Base-by-base conservation (phyloP, 2,329 filamentous ascomycete species). In the Talaromyces sp. region DNA sequence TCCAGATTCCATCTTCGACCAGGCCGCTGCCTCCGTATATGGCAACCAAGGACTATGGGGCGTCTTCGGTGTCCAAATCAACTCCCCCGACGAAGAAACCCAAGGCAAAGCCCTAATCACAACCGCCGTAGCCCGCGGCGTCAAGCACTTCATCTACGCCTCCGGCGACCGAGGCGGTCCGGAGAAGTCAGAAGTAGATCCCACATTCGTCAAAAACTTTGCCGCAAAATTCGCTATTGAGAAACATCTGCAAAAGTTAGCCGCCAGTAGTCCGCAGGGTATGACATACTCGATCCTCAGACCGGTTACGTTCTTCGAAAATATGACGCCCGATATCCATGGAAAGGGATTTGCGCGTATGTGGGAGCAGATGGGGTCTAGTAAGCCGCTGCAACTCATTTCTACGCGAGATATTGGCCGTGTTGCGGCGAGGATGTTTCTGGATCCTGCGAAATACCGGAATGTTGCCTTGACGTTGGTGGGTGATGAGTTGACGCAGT, bases 1-100 rank as follows among this genome's bases (percentile, higher is more conserved):
- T 61, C 59, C 59, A 17, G 59, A 61, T 19, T 15, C 59, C 31
- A 61, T 61, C 59, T 51, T 61, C n/a, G 59, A 61, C 43, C 59
- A 61, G 27, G 59, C 59, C 43, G 36, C 27, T 13, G 3, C 17
- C 38, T 1, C 4, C 15, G 22, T 11, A 22, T 3, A 51, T 25
- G 40, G 38, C 19, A 49, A 15, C 27, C 40, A 17, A 34, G 43
- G 40, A 19, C n/a, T 61, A 17, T 61, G 59, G 59, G 59, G 59
- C 31, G 59, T 61, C 13, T 61, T 61, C 15, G 59, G 38, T 3
- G 43, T 61, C 45, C 59, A 61, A 27, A 51, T 61, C 25, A 61
- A 61, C 31, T 61, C 59, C 36, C 40, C 59, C 17, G n/a, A 51
- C 6, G 59, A 61, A 61, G 59, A 51, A 22, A 51, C 51, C n/a